Evolutionary conservation across 805 yeast species (phyloP).

Genomic region (Gaillardinia entomophila): DNA sequence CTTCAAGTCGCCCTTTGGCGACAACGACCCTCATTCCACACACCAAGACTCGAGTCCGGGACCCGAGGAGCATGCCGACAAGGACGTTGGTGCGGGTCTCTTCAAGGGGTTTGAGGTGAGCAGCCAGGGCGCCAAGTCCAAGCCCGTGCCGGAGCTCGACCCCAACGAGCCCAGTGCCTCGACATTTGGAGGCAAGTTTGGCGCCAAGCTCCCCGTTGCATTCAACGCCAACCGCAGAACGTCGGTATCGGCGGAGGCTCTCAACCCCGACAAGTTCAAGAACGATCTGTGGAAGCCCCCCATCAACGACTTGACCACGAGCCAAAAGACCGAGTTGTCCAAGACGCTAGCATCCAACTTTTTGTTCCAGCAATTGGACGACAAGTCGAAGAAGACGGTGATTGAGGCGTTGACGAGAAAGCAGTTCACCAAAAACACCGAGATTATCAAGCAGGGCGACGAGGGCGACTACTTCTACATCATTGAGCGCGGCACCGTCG

Average conservation of each 20-base stretch:
- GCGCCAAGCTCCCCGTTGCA: conserved; percentile 43
- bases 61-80: conserved; percentile 1
- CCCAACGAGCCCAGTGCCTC: conserved; percentile 17
- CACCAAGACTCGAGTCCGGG: conserved; percentile 8
- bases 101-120: conserved; percentile 23
- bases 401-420: conserved; percentile 81
- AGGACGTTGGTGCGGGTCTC: conserved; percentile 13
- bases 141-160: conserved; percentile 17
- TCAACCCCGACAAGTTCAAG: conserved; percentile 66
- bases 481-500: conserved; percentile 79
- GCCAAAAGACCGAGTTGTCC: conserved; percentile 64
- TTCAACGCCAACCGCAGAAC: conserved; percentile 82
- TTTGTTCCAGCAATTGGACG: conserved; percentile 77
- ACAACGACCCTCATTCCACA: conserved; percentile 57
- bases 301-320: conserved; percentile 52
- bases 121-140: conserved; percentile 1
- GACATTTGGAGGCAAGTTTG: not conserved
- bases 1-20: conserved; percentile 59
- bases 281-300: conserved; percentile 72
- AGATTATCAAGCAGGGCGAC: conserved; percentile 84
- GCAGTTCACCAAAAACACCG: conserved; percentile 48
- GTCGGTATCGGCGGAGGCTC: conserved; percentile 84
- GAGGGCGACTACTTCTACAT: conserved; percentile 92
- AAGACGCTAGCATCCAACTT: conserved; percentile 75
- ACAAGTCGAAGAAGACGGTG: conserved; percentile 68